Base-by-base conservation (phyloP, 768 basidiomycete genomes). In the Mycena vulgaris region DNA sequence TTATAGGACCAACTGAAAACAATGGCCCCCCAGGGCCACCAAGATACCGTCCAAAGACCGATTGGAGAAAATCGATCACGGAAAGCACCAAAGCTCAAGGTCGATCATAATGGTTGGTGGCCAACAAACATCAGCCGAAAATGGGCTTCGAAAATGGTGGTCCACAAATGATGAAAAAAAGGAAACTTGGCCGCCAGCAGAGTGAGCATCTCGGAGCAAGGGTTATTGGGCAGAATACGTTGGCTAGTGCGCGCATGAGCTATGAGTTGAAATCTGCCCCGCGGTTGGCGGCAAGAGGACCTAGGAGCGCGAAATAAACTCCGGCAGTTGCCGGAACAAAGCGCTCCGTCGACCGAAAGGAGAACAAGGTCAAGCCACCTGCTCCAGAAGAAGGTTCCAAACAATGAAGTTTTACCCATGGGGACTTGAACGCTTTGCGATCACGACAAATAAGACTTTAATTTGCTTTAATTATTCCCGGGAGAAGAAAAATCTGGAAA, bases 141-240 rank as follows among this genome's bases (percentile, higher is more conserved):
- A 69, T 63, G 39, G 33, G 69, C 69, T 70, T 70, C 69, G 69
- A 70, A 69, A 65, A 59, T 60, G n/a, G 69, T 52, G 63, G 61
- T 58, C 62, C 51, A 61, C 63, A 65, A 47, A 60, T 61, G 63
- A 70, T 64, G 66, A 3, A 49, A 47, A 59, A 47, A 60, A 13
- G 25, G 39, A 49, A 14, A 25, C 1, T n/a, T 55, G n/a, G n/a
- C n/a, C n/a, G 58, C 48, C 57, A 13, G 31, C 30, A 33, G 0
- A 10, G 3, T 5, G 49, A 25, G 10, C 10, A 48, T 40, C 27
- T n/a, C 19, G 28, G 21, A 48, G 27, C 3, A 25, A n/a, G n/a
- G 11, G 27, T 28, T 33, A n/a, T 0, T 21, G 5, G 6, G 31
- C 21, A 10, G 53, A 40, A 25, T 5, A 33, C 13, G 6, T 40